phyloP scores from a whole-genome alignment of 306 rosid genomes.

The Lagenaria siceraria region DNA sequence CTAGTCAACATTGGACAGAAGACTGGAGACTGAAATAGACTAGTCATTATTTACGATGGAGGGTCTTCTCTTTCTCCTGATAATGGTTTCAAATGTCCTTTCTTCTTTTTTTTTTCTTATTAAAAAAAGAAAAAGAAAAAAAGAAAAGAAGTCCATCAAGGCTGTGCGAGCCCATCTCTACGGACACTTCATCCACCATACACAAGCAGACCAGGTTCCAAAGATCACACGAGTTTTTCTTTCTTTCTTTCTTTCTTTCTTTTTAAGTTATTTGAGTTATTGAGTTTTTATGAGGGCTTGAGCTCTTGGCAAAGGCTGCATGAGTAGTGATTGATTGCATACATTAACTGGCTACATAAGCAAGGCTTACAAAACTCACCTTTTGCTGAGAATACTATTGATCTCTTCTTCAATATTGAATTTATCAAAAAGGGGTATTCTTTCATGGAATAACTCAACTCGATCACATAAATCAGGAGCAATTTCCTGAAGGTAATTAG shows the following conservation, averaged over 20 bases:
- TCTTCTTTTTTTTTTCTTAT: too few species aligned
- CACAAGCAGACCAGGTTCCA: not conserved
- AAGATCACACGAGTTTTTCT: not conserved
- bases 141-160: too few species aligned
- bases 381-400: constrained; percentile 76
- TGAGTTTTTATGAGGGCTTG: too few species aligned
- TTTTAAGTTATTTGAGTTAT: not conserved
- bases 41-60: not conserved
- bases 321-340: not conserved
- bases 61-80: not conserved
- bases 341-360: constrained; percentile 4
- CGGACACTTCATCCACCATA: not conserved
- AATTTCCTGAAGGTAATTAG: constrained; percentile 93
- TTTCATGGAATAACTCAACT: constrained; percentile 60
- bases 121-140: too few species aligned
- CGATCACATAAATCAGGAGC: constrained; percentile 92
- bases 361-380: constrained; percentile 29
- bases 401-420: constrained; percentile 86
- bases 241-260: too few species aligned
- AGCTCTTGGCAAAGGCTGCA: not conserved
- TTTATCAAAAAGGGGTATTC: constrained; percentile 76
- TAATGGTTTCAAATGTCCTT: not conserved
- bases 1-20: not conserved
- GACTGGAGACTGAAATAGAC: not conserved
- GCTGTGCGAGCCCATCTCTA: not conserved